Evolutionary conservation across 176 grass and related monocot species (phyloP).

Genomic region (Juncus inflexus): DNA sequence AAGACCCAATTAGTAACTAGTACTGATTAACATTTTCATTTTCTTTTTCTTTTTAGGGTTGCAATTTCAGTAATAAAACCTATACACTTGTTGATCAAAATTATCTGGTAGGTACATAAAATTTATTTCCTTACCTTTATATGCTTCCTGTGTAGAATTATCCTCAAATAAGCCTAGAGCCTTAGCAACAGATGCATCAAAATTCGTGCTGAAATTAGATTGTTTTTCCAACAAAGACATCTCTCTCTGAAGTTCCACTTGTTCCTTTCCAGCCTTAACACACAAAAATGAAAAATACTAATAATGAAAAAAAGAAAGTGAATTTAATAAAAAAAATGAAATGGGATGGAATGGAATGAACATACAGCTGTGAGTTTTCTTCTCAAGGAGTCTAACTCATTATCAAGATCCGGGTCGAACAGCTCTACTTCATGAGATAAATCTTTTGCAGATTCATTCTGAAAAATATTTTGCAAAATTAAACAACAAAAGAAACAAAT

Average conservation of each 20-base stretch:
- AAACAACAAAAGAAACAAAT: not conserved
- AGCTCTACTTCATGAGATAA: conserved; percentile 26
- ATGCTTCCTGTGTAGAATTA: conserved; percentile 28
- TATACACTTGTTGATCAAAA: not conserved
- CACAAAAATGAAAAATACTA: not conserved
- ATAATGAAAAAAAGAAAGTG: not conserved
- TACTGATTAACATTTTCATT: not conserved
- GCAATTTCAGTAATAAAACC: conserved; percentile 9
- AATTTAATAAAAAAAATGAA: not conserved
- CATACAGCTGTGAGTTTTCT: conserved; percentile 37
- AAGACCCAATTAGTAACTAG: no score
- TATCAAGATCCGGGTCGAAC: conserved; percentile 23
- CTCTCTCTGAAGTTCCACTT: conserved; percentile 27
- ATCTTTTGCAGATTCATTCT: conserved; percentile 34
- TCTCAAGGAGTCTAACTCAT: conserved; percentile 40
- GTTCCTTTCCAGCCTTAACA: conserved; percentile 29
- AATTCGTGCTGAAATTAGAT: conserved; percentile 26
- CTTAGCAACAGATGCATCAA: conserved; percentile 31
- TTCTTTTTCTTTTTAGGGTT: conserved; percentile 10
- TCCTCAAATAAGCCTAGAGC: conserved; percentile 31
- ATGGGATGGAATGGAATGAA: not conserved
- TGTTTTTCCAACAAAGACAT: conserved; percentile 35
- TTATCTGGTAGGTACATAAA: no score
- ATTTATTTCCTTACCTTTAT: conserved; percentile 28
- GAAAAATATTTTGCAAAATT: conserved; percentile 1